These are phyloP conservation scores for Ganoderma multipileum DNA, from an alignment of 1,284 basidiomycete species.

Conservation along the genomic window DNA sequence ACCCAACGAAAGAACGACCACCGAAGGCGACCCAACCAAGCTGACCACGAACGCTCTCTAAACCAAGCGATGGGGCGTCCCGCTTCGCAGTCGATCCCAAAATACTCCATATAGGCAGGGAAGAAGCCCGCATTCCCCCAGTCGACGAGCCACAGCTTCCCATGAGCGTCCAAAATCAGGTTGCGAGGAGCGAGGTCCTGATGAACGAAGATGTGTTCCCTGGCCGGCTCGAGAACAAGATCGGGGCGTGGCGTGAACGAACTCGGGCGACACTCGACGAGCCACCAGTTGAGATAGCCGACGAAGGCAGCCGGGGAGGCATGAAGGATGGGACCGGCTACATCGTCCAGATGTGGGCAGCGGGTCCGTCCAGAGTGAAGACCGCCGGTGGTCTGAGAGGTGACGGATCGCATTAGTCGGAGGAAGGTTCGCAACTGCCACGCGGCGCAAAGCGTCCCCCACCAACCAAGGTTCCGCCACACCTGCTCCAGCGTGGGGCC, in stretches of 20 bases:
- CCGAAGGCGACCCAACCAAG: slow-evolving; percentile 12
- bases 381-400: no score
- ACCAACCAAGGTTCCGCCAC: no score
- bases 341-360: slow-evolving; percentile 1
- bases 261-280: slow-evolving; percentile 15
- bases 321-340: slow-evolving; percentile 5
- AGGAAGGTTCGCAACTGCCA: no score
- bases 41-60: slow-evolving; percentile 6
- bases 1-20: slow-evolving; percentile 5
- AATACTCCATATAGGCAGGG: slow-evolving; percentile 32
- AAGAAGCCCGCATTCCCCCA: slow-evolving; percentile 32
- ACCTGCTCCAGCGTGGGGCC: no score
- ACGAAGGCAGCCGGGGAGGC: slow-evolving; percentile 13
- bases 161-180: slow-evolving; percentile 26
- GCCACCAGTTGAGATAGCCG: slow-evolving; percentile 22
- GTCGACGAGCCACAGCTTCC: slow-evolving; percentile 33
- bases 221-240: slow-evolving; percentile 11
- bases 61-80: slow-evolving; percentile 4
- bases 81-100: slow-evolving; percentile 7
- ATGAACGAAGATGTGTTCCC: slow-evolving; percentile 24
- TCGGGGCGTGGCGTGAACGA: slow-evolving; percentile 13
- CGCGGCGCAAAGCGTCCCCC: no score
- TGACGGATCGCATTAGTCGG: no score
- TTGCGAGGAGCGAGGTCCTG: no score
- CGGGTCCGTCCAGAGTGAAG: neutral